Evolutionary conservation across 2,329 filamentous ascomycete species (phyloP), one percentile per base, ranked within the genome.

Genomic region (Paramyrothecium sp.): DNA sequence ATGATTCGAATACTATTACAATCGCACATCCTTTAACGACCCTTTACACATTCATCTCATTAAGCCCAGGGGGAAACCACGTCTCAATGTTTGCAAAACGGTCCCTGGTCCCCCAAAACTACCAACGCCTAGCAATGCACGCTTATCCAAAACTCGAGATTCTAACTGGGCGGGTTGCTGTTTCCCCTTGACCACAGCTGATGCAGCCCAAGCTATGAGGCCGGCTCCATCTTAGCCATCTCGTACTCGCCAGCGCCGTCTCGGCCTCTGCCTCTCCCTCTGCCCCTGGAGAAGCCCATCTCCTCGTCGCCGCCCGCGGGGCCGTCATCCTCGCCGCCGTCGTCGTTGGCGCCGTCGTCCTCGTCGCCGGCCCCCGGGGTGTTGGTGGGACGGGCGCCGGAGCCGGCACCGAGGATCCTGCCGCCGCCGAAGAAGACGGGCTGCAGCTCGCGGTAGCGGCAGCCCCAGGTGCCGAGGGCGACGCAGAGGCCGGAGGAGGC

Each of bases 351-450:
- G 22, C 34, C 56, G 4, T 51, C 57, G 21, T 60, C 52, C 47
- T 51, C 63, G 52, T 58, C 60, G n/a, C 57, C 65, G 20, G 8
- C 30, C 4, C 16, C 26, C 26, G 51, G 13, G 13, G 38, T 17
- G 38, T 44, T 44, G 13, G 48, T 70, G 54, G 60, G 64, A 54
- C 60, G 48, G 47, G 46, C 41, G 54, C 58, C 22, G 34, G 63
- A 58, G 56, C 63, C 61, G 17, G 67, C 63, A n/a, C 69, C 69
- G 49, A 75, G 69, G 41, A 72, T 73, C 8, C 72, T 70, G 10
- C 72, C 78, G 2, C 89, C 89, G 20, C 92, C 92, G 69, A 98
- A 97, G 58, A 85, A 89, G 65, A 98, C 96, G 12, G 95, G 94
- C 67, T 87, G 83, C 56, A 99, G 77, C 75, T 99, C 95, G 59